Percentiles rank a stretch among this genome's conserved stretches.
phyloP scores from a whole-genome alignment of 768 basidiomycete genomes.

The Austroboletus festivus region DNA sequence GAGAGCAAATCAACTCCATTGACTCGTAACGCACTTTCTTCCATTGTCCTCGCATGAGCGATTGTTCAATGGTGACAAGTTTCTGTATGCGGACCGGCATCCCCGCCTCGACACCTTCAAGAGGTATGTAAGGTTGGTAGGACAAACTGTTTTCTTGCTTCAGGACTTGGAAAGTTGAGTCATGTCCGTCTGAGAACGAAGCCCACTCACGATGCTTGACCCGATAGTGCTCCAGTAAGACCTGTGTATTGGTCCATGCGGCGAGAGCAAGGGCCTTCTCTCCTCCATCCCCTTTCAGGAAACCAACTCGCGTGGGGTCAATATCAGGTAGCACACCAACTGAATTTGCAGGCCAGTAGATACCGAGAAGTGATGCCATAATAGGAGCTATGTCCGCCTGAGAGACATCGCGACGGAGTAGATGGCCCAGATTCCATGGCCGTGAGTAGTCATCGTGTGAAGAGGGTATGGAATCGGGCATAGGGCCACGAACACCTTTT shows the following conservation, averaged over 20 bases:
- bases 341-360: conserved; percentile 76
- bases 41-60: conserved; percentile 45
- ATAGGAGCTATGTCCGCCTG: conserved; percentile 81
- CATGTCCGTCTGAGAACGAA: not conserved
- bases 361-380: conserved; percentile 72
- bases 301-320: conserved; percentile 58
- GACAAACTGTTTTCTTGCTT: conserved; percentile 56
- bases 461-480: conserved; percentile 49
- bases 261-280: conserved; percentile 50
- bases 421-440: conserved; percentile 56
- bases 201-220: conserved; percentile 64
- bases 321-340: conserved; percentile 80
- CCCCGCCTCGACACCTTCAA: conserved; percentile 36
- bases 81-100: conserved; percentile 34
- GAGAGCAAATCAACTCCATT: conserved; percentile 47
- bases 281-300: conserved; percentile 45
- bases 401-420: conserved; percentile 71
- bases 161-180: conserved; percentile 42
- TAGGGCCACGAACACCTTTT: conserved; percentile 67
- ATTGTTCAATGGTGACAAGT: conserved; percentile 42
- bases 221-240: conserved; percentile 73
- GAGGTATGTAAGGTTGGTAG: conserved; percentile 58
- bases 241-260: conserved; percentile 64
- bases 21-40: conserved; percentile 48
- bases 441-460: conserved; percentile 71